Percentiles rank a stretch among this genome's conserved stretches.
These are phyloP conservation scores for Forsythia suspensa DNA, from an alignment of 257 asterid species.

Conservation along the genomic window DNA sequence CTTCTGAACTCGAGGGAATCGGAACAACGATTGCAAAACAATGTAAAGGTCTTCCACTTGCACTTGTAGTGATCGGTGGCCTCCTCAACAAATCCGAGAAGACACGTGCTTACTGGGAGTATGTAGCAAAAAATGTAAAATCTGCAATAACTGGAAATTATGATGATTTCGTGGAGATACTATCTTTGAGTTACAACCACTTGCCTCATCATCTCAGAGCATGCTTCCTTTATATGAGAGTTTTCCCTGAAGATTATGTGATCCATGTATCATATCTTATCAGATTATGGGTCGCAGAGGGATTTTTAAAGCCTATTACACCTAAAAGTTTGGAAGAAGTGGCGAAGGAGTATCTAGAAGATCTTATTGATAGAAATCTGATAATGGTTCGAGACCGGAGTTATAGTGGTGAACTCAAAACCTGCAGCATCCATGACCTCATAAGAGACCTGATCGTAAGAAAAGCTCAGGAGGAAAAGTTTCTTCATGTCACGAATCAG, in stretches of 20 bases:
- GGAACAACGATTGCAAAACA: constrained; percentile 26
- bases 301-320: not conserved
- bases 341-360: not conserved
- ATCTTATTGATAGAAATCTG: not conserved
- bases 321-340: not conserved
- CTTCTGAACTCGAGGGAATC: constrained; percentile 25
- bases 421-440: constrained; percentile 5
- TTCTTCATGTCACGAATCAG: not conserved
- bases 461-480: not conserved
- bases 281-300: constrained; percentile 20
- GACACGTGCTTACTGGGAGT: constrained; percentile 26
- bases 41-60: constrained; percentile 37
- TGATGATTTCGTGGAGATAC: constrained; percentile 16
- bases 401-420: not conserved
- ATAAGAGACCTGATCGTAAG: not conserved
- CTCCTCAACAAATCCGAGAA: constrained; percentile 21
- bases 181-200: constrained; percentile 26
- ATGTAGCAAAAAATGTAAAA: constrained; percentile 13
- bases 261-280: not conserved
- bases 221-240: constrained; percentile 24
- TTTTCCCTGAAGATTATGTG: not conserved
- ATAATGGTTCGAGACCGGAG: not conserved
- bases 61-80: constrained; percentile 32
- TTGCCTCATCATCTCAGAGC: constrained; percentile 4
- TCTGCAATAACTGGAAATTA: constrained; percentile 1